Evolutionary conservation across 148 eudicot species (phyloP), one percentile per base, ranked within the genome.

Genomic region (Rhododendron mucronatum): DNA sequence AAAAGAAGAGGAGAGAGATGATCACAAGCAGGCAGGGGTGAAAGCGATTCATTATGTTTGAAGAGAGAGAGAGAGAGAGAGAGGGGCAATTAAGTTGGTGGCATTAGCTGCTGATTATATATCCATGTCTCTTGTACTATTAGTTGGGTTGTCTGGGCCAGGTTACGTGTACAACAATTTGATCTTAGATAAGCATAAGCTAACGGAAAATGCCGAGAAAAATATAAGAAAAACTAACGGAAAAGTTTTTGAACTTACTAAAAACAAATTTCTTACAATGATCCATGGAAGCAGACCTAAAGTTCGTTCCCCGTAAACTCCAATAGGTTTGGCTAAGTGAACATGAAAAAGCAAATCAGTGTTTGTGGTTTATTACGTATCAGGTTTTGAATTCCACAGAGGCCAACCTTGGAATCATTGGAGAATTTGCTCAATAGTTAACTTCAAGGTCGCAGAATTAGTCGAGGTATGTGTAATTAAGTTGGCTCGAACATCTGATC

Each of bases 11-110:
- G 82, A 82, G 79, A 28, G 71, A 55, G 76, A 45, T 3, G 77
- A 82, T 20, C 7, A 86, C 7, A 13, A 86, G 30, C 39, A 86
- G 33, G 82, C 4, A 26, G 48, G 75, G 82, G 81, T 59, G 53
- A 82, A 82, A 86, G 23, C 63, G 84, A 28, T 59, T 82, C 88
- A 23, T 44, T 13, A 75, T 86, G 3, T 80, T 79, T 80, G 65
- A 37, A 47, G 5, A 78, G 14, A 80, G 83, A 80, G 61, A 80
- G 82, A 80, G 51, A 9, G 81, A 44, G 81, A 10, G 81, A 23
- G 48, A 7, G 79, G 5, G 5, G 5, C 13, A 39, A 30, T 30
- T 30, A 30, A 20, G 80, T 26, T 77, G 51, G 80, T 77, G 30
- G 81, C 30, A 45, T 78, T 78, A 44, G 53, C 16, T 78, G 33